Evolutionary conservation across 2,329 filamentous ascomycete genomes (phyloP).

Genomic region (Corinectria fuckeliana): DNA sequence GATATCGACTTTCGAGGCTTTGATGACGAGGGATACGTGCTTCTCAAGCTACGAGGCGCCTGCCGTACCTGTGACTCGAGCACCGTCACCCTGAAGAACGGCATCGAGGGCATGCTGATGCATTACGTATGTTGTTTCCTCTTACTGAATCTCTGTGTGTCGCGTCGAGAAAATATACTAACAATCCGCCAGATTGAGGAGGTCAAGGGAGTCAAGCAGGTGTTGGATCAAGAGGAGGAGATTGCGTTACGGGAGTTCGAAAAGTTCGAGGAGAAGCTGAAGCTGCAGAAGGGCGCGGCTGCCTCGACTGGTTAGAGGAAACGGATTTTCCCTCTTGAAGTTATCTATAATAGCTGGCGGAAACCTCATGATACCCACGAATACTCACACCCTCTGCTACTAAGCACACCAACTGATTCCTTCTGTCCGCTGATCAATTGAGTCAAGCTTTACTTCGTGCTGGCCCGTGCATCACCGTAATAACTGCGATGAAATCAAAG

Average conservation of each 20-base stretch:
- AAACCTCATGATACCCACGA: conserved; percentile 38
- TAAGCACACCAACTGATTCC: background rate
- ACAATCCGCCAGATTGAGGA: conserved; percentile 79
- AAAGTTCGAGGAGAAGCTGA: conserved; percentile 88
- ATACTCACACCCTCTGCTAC: conserved; percentile 20
- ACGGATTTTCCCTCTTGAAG: background rate
- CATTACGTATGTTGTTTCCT: conserved; percentile 74
- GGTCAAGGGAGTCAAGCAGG: conserved; percentile 89
- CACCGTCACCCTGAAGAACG: conserved; percentile 95
- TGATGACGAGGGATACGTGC: conserved; percentile 78
- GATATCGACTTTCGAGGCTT: conserved; percentile 97
- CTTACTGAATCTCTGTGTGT: background rate
- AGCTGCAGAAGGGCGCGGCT: conserved; percentile 55
- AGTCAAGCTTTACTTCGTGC: background rate
- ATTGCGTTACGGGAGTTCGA: conserved; percentile 86
- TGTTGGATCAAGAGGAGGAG: conserved; percentile 91
- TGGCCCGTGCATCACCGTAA: no score
- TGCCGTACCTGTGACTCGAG: conserved; percentile 97
- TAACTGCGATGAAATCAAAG: background rate
- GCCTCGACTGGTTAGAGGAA: conserved; percentile 17
- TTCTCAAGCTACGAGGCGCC: conserved; percentile 86
- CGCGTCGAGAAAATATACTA: conserved; percentile 29
- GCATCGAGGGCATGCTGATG: conserved; percentile 98
- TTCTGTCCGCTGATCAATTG: background rate
- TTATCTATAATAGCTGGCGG: conserved; percentile 34